A percentile compares a stretch with the other conserved stretches of the same genome.
phyloP scores from a whole-genome alignment of 345 rosid species.

The Gynandropsis gynandra region DNA sequence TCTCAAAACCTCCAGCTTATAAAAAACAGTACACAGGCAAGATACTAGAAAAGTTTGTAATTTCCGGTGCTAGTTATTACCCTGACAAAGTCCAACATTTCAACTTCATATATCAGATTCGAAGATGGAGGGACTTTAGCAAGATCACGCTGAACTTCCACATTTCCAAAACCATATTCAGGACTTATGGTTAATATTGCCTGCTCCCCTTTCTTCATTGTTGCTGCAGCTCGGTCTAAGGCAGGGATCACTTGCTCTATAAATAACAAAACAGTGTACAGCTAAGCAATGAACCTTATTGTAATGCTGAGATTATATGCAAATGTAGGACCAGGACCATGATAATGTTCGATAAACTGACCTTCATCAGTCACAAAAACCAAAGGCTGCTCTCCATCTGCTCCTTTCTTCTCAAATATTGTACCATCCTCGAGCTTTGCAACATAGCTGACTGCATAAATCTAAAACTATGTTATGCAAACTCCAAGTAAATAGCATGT shows the following conservation, averaged over 20 bases:
- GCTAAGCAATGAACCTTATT: background rate
- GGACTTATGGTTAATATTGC: conserved; percentile 35
- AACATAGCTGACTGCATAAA: conserved; percentile 40
- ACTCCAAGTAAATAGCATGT: background rate
- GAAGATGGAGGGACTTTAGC: conserved; percentile 37
- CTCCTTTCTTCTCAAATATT: conserved; percentile 45
- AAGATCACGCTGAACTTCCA: conserved; percentile 32
- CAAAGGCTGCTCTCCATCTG: conserved; percentile 39
- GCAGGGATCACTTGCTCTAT: conserved; percentile 44
- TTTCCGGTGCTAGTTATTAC: conserved; percentile 19
- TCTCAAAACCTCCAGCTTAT: background rate
- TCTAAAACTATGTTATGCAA: background rate
- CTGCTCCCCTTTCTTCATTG: conserved; percentile 49
- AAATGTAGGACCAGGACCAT: background rate
- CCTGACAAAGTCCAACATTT: conserved; percentile 42
- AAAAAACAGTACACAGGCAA: background rate
- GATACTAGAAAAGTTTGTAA: background rate
- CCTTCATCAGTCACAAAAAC: conserved; percentile 53
- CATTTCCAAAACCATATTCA: conserved; percentile 48
- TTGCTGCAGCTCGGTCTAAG: conserved; percentile 41
- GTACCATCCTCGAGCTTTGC: conserved; percentile 49
- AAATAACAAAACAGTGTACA: conserved; percentile 1
- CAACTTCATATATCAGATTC: conserved; percentile 37
- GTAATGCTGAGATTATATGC: background rate
- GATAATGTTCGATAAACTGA: conserved; percentile 9